Conservation (phyloP, 768 basidiomycete genomes). For the Fistulinella prunicolor region DNA sequence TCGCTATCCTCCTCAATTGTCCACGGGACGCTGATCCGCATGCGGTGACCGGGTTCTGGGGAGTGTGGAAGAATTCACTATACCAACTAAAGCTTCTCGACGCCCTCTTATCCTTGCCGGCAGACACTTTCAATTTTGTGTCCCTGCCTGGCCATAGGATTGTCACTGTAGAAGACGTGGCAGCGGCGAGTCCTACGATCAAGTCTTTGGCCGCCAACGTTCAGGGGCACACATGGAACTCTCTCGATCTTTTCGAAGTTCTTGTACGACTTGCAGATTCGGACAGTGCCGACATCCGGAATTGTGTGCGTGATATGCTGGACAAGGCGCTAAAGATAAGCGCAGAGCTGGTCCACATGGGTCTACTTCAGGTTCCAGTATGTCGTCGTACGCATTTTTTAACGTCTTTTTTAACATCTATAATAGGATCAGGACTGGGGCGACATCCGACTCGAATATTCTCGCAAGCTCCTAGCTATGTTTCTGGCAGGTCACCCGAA, state of each 20-base stretch:
- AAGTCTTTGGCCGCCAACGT: conserved; percentile 87
- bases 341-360: conserved; percentile 93
- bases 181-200: conserved; percentile 84
- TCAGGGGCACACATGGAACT: conserved; percentile 94
- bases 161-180: conserved; percentile 86
- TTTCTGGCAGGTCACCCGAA: conserved; percentile 92
- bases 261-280: conserved; percentile 77
- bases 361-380: conserved; percentile 85
- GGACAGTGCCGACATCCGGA: conserved; percentile 66
- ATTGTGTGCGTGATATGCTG: conserved; percentile 83
- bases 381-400: conserved; percentile 30
- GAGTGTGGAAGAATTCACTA: conserved; percentile 77
- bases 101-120: conserved; percentile 82
- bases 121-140: conserved; percentile 92
- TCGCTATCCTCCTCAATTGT: conserved; percentile 81
- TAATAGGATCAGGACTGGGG: conserved; percentile 78
- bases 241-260: conserved; percentile 84
- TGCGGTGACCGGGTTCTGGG: conserved; percentile 85
- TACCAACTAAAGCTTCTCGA: conserved; percentile 87
- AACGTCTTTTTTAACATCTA: neutral
- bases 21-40: conserved; percentile 75
- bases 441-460: conserved; percentile 82
- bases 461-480: conserved; percentile 79
- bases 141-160: conserved; percentile 79
- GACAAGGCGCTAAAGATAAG: conserved; percentile 93